A percentile compares a stretch with the other conserved stretches of the same genome.
Evolutionary conservation across 2,329 filamentous ascomycete species (phyloP).

Genomic region (Aspergillus proliferans): DNA sequence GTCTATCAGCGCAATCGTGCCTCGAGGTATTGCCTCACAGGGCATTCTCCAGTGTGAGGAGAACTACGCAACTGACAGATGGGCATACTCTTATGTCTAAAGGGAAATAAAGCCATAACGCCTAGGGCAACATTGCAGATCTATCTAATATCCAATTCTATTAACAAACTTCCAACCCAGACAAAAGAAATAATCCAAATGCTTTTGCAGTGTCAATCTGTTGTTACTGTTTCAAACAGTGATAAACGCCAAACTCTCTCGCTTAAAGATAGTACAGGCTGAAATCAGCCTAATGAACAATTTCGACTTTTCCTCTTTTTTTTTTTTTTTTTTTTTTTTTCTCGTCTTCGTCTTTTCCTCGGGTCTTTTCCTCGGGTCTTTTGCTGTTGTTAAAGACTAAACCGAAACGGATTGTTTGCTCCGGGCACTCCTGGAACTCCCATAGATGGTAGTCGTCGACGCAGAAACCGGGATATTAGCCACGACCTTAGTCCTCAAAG

Average conservation of each 20-base stretch:
- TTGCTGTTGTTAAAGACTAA: constrained; percentile 1
- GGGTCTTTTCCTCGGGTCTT: neutral
- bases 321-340: neutral
- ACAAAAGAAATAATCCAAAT: neutral
- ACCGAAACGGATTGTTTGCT: constrained; percentile 15
- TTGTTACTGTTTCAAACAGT: neutral
- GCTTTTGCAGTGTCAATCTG: neutral
- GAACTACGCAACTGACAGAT: no score
- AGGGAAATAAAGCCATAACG: no score
- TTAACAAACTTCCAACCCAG: no score
- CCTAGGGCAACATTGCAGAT: no score
- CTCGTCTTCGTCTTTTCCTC: neutral
- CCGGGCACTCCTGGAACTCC: constrained; percentile 11
- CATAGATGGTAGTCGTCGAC: constrained; percentile 14
- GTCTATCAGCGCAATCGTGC: no score
- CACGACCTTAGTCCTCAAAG: constrained; percentile 33
- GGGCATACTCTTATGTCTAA: no score
- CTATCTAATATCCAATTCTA: no score
- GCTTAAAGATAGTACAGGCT: neutral
- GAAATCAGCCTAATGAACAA: constrained; percentile 1
- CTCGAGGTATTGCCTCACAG: no score
- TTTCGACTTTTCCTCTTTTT: constrained; percentile 5
- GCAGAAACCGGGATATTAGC: constrained; percentile 13
- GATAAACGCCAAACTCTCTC: constrained; percentile 18
- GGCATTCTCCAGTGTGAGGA: no score